Base-by-base conservation (phyloP, 208 protist genomes). In the Zelonia costaricensis region DNA sequence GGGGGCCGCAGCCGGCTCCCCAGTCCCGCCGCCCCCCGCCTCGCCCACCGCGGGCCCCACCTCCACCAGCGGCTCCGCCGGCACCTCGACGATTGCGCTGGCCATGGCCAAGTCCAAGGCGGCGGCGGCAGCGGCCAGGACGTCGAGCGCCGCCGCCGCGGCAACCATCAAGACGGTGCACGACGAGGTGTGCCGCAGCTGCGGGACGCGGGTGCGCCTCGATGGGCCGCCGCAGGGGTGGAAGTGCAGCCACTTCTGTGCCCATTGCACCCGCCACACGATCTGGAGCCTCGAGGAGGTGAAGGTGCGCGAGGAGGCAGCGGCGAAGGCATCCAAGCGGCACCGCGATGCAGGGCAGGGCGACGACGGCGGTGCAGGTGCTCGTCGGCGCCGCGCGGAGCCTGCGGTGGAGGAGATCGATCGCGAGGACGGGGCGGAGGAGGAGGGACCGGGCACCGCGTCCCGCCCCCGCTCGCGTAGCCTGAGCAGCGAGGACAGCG, bases 211-310 rank as follows among this genome's bases (percentile, higher is more conserved):
- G 3, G 68, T 64, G 43, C 69, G 56, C 13, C 52, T 94, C 13
- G 74, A 81, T 13, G 69, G 70, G 25, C 70, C 74, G 15, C 53
- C 78, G 56, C 56, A 72, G 15, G 78, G 81, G 42, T 94, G 87
- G 84, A 71, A 70, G 47, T 94, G 87, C 69, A 84, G 76, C 31
- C 76, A 84, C 58, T 87, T 84, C 65, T 94, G 87, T 58, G 53
- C 62, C 0, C 49, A 74, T 33, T 94, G 87, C 68, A 59, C 71
- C n/a, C 76, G 74, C 39, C 64, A 85, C 35, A 87, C 84, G 3
- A 84, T 94, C 36, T 94, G 83, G 82, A 76, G 72, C 27, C 62
- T 94, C 16, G 64, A 82, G 42, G 77, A 91, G 52, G 66, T 80
- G 28, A 39, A 44, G 4, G 38, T 35, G 10, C 44, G 45, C 39